A percentile compares a stretch with the other conserved stretches of the same genome.
Conservation (phyloP, 164 flowering plant species). For the Stephania japonica region DNA sequence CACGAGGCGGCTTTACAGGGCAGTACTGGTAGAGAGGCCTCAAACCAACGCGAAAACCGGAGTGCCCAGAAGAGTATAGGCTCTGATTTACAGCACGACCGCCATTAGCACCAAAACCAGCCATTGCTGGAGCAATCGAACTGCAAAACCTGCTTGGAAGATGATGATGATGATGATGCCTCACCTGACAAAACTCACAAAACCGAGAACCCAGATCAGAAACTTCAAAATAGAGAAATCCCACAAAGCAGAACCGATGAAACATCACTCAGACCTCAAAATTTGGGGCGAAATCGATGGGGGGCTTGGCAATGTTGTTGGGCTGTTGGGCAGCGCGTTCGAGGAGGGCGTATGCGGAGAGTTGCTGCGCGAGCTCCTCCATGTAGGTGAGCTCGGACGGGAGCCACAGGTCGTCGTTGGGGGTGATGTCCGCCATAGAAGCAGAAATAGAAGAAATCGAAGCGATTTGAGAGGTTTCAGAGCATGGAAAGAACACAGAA, state of each 20-base stretch:
- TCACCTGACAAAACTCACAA: too few relatives aligned
- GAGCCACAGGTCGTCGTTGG: constrained; percentile 33
- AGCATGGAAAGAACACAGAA: too few relatives aligned
- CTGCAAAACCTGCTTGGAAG: not conserved
- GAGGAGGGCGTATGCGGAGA: constrained; percentile 19
- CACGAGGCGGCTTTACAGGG: constrained; percentile 1
- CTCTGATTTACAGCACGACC: not conserved
- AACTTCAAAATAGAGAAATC: not conserved
- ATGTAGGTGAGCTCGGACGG: constrained; percentile 33
- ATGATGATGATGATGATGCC: too few relatives aligned
- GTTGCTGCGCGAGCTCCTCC: constrained; percentile 27
- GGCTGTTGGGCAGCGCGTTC: constrained; percentile 1
- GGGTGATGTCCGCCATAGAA: constrained; percentile 37
- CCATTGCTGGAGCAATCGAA: not conserved
- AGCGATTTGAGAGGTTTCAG: not conserved
- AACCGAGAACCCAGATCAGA: not conserved
- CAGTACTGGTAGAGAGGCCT: constrained; percentile 10
- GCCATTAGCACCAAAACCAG: not conserved
- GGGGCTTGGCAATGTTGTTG: constrained; percentile 7
- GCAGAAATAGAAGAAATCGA: not conserved
- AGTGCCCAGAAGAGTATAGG: constrained; percentile 7
- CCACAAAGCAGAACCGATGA: too few relatives aligned
- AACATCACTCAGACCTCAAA: not conserved
- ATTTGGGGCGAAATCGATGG: constrained; percentile 7
- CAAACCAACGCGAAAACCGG: constrained; percentile 2